Evolutionary conservation across 2,329 filamentous ascomycete genomes (phyloP).

Genomic region (Fusarium xyrophilum): DNA sequence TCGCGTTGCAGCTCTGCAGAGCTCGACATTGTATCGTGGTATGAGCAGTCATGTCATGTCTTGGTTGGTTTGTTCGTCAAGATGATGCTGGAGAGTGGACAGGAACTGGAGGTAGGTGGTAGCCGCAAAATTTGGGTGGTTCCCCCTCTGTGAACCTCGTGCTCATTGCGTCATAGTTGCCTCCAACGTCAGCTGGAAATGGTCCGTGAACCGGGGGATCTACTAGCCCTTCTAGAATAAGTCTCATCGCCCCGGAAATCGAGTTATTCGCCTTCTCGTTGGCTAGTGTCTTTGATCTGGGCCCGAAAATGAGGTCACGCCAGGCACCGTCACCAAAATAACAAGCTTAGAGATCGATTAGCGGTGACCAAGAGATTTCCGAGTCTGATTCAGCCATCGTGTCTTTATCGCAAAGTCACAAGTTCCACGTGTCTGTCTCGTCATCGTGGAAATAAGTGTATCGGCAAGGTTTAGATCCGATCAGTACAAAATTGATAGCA

Average conservation of each 20-base stretch:
- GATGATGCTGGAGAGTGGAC: not conserved
- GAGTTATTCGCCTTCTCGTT: not conserved
- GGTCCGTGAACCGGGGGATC: not conserved
- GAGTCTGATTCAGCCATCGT: not conserved
- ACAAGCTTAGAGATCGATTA: conserved; percentile 13
- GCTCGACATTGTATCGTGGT: conserved; percentile 32
- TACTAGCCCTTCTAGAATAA: conserved; percentile 25
- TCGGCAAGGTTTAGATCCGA: not conserved
- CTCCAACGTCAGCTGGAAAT: conserved; percentile 11
- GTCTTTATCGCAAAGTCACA: not conserved
- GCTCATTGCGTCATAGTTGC: conserved; percentile 28
- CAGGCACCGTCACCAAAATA: conserved; percentile 7
- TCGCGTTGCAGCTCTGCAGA: conserved; percentile 43
- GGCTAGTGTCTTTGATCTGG: not conserved
- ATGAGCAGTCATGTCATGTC: conserved; percentile 19
- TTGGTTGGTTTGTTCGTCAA: not conserved
- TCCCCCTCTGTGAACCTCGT: not conserved
- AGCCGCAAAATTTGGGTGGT: conserved; percentile 7
- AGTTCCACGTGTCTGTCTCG: not conserved
- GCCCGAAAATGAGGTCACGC: conserved; percentile 8
- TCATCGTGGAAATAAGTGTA: not conserved
- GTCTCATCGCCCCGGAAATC: not conserved
- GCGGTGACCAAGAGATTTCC: conserved; percentile 3
- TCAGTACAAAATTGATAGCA: not conserved
- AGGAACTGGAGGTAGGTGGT: not conserved